Evolutionary conservation across 495 filamentous ascomycete species (phyloP), one percentile per base, ranked within the genome.

Genomic region (Ramalina peruviana): DNA sequence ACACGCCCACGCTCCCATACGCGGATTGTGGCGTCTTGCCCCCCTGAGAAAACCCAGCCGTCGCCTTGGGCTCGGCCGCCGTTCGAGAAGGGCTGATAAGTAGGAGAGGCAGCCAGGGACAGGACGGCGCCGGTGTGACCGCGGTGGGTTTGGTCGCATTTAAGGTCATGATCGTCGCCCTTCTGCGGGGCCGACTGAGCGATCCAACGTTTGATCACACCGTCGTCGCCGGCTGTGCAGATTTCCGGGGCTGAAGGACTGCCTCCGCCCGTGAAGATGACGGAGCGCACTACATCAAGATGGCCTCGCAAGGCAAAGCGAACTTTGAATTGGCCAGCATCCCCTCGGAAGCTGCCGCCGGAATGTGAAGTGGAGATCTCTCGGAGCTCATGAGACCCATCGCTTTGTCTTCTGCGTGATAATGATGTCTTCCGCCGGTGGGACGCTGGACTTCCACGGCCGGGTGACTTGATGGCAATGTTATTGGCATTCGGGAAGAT

Each of bases 41-140:
- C 92, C 39, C 93, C 92, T 16, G 89, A 96, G 65, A 98, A 97
- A 36, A 98, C 83, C 92, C 93, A 97, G 6, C 93, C 93, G 55
- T 95, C 89, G 17, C 87, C 87, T 49, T 82, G 72, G 1, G 81
- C 82, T 49, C 88, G 78, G 9, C 88, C 89, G 17, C 88, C 88
- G 26, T 86, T 93, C 9, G 83, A 85, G 63, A 94, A 92, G 56
- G 84, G 85, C 39, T 86, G 81, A 6, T 82, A 77, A 3, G 86
- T 78, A 1, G 88, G 86, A 70, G 84, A 95, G 3, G 92, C 83
- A 3, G 93, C 81, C 10, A 98, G 67, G 7, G 78, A 86, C 43
- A 89, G 85, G 10, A 98, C 88, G n/a, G 87, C 77, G 10, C 92
- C 90, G 19, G 76, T 78, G 60, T 98, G 92, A 21, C 92, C 92